Base-by-base conservation (phyloP, 352 stramenopile species). In the Globisporangium emineosum region DNA sequence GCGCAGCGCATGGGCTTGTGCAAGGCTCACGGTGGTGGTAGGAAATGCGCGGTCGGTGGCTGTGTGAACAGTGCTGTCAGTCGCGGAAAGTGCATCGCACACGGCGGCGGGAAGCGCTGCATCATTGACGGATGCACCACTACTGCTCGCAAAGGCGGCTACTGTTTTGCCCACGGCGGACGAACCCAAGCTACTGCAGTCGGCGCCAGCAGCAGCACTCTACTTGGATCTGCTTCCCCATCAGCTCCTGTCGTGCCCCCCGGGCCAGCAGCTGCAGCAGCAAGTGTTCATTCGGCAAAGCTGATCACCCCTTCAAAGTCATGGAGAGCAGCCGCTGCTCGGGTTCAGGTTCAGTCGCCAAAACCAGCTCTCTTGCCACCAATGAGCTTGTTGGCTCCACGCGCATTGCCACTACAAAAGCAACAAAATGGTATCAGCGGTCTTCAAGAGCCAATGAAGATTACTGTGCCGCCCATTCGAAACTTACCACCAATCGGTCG, bases 11-110 rank as follows among this genome's bases (percentile, higher is more conserved):
- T 94, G 58, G 87, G 87, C 30, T 71, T 93, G 21, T 95, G 87
- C 57, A 96, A 95, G 63, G 81, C 86, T 49, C 89, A 96, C 67
- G 89, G 89, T 35, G 89, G 89, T 29, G 89, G 89, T 23, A 75
- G 86, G 35, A 85, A 90, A 56, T 96, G 89, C 57, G 69, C 66
- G n/a, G 71, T 86, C 12, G 67, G 79, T 10, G 71, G 57, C 15
- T 96, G 89, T 57, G 61, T 57, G 40, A 93, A 94, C 59, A 93
- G 83, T 61, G 83, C 85, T n/a, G 85, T 94, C 29, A 91, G 81
- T 73, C 82, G 85, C 33, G 82, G 85, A 62, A 87, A 89, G 67
- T 95, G 87, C 62, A 95, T 95, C 25, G 81, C 81, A 23, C 87
- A 96, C 62, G 87, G 87, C 25, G 87, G 87, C 2, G 87, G 87